Evolutionary conservation across 306 rosid genomes (phyloP), one percentile per base, ranked within the genome.

Genomic region (Dryas drummondii): DNA sequence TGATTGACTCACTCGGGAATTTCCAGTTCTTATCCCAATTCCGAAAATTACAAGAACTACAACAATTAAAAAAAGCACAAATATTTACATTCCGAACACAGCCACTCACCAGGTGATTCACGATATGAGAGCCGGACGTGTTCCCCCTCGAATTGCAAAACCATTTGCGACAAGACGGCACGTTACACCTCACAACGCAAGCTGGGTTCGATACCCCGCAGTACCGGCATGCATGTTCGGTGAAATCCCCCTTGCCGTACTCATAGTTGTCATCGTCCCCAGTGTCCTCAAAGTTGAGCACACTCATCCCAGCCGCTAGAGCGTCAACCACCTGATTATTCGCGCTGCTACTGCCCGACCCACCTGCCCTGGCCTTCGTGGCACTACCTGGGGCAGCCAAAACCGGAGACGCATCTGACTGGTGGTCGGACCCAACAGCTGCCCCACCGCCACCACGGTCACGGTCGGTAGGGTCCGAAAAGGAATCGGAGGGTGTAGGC

Each of bases 161-260:
- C 99, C 99, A 96, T 75, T 96, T 96, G 4, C 99, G 91, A 79
- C 99, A 96, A 0, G 98, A 92, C 0, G 99, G 99, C 22, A 96
- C 99, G 62, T 96, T 96, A 79, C 99, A 96, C 88, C 99, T 90
- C 75, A 96, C 99, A 5, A 96, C 99, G 66, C 99, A 96, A 0
- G 98, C 98, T 1, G 99, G 99, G 50, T 96, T 96, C 0, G 99
- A 92, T 17, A 96, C 98, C 59, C 99, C 99, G 27, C 99, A 96
- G 81, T 96, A 96, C 74, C 98, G 85, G 64, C 99, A 96, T 27
- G 98, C 98, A 55, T 96, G 99, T 62, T 92, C 99, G 4, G 97
- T 90, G 75, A 96, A 96, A 86, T 96, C 91, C 55, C 99, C 98
- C 76, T 96, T 92, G 0, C 94, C 97, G 60, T 76, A 92, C 62